phyloP scores from a whole-genome alignment of 768 basidiomycete genomes.

The Strobilomyces echinocephalus region DNA sequence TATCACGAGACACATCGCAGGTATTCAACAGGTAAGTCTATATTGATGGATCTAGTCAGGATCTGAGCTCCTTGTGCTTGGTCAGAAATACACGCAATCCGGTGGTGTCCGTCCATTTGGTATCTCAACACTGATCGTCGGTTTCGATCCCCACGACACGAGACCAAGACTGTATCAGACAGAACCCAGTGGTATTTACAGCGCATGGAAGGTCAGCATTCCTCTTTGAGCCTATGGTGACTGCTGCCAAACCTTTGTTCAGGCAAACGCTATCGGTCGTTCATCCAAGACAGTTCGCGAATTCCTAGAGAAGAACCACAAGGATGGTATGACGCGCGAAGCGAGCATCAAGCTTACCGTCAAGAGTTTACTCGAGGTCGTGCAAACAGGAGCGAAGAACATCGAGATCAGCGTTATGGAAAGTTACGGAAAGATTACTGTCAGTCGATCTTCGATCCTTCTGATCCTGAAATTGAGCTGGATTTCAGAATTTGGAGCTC shows the following conservation, averaged over 20 bases:
- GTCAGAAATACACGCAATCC: constrained; percentile 93
- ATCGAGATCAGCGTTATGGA: constrained; percentile 99
- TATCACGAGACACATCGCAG: constrained; percentile 95
- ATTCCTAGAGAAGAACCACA: constrained; percentile 97
- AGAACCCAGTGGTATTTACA: constrained; percentile 96
- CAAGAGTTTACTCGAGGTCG: constrained; percentile 93
- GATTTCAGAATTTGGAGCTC: constrained; percentile 71
- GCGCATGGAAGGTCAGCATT: constrained; percentile 85
- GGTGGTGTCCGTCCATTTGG: constrained; percentile 98
- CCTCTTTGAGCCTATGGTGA: background rate
- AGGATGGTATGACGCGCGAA: constrained; percentile 81
- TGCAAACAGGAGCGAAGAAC: constrained; percentile 99
- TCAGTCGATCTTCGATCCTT: constrained; percentile 32
- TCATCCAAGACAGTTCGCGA: constrained; percentile 98
- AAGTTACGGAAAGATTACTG: constrained; percentile 87
- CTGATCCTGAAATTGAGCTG: background rate
- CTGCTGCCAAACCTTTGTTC: background rate
- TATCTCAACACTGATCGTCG: constrained; percentile 93
- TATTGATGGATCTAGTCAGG: background rate
- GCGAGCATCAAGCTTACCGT: constrained; percentile 93
- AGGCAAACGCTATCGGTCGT: constrained; percentile 98
- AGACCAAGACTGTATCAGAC: constrained; percentile 91
- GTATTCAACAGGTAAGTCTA: constrained; percentile 86
- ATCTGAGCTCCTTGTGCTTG: background rate
- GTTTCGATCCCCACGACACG: constrained; percentile 91